A percentile compares a stretch with the other conserved stretches of the same genome.
These are phyloP conservation scores for Ogataea hybrid DNA, from an alignment of 1,139 yeast genomes.

Conservation along the genomic window DNA sequence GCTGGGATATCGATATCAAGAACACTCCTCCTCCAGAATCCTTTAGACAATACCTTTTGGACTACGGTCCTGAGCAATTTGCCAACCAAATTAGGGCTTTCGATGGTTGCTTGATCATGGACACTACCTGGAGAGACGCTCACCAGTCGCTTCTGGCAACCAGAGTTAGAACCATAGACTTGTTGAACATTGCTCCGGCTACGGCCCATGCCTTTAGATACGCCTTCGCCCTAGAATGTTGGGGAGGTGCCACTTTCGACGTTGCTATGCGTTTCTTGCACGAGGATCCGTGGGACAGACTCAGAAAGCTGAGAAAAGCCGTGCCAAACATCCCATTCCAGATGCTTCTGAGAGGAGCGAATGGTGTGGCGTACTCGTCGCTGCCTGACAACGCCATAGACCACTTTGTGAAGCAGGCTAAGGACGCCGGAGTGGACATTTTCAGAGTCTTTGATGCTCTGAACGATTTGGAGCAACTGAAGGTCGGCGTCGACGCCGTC, in stretches of 20 bases:
- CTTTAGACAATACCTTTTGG: constrained; percentile 86
- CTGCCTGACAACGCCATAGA: constrained; percentile 98
- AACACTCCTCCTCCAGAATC: constrained; percentile 58
- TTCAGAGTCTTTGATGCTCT: constrained; percentile 97
- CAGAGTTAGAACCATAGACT: constrained; percentile 91
- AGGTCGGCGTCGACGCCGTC: constrained; percentile 97
- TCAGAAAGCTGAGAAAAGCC: constrained; percentile 77
- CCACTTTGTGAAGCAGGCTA: constrained; percentile 92
- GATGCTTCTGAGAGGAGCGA: constrained; percentile 98
- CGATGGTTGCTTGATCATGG: constrained; percentile 90
- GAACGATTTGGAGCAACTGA: constrained; percentile 92
- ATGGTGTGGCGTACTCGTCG: constrained; percentile 97
- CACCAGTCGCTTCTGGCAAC: constrained; percentile 98
- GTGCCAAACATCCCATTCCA: constrained; percentile 99
- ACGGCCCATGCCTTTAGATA: constrained; percentile 90
- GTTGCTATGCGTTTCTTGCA: constrained; percentile 97
- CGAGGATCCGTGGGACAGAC: constrained; percentile 98
- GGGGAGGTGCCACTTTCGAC: constrained; percentile 99
- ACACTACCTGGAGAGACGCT: constrained; percentile 99
- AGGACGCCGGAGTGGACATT: constrained; percentile 93
- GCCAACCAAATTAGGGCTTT: constrained; percentile 82
- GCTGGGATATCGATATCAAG: constrained; percentile 56
- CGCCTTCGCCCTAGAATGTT: constrained; percentile 94
- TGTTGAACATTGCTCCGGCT: constrained; percentile 87
- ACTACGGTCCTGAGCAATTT: constrained; percentile 84